phyloP scores from a whole-genome alignment of 2,329 filamentous ascomycete genomes.

The Pleomassaria siparia region DNA sequence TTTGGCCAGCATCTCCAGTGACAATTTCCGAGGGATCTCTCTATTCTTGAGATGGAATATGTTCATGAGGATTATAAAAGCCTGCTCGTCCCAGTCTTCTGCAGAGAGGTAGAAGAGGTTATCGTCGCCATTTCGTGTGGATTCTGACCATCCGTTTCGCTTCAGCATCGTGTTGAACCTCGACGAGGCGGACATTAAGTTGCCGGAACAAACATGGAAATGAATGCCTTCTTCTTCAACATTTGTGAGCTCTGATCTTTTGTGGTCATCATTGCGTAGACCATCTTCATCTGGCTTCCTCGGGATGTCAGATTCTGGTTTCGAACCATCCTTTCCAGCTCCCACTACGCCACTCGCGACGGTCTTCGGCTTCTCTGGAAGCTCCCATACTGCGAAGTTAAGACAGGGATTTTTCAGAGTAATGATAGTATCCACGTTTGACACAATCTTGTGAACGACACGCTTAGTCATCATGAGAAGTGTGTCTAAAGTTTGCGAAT shows the following conservation, averaged over 20 bases:
- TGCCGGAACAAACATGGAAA: slow-evolving; percentile 9
- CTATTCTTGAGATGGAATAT: slow-evolving; percentile 48
- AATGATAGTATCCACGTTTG: slow-evolving; percentile 7
- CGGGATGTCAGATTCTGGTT: no score
- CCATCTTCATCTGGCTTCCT: no score
- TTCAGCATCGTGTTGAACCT: slow-evolving; percentile 4
- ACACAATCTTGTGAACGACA: slow-evolving; percentile 5
- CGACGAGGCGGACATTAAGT: slow-evolving; percentile 10
- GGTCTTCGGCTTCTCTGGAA: not conserved
- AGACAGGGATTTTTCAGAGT: slow-evolving; percentile 2
- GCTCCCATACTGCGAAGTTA: slow-evolving; percentile 5
- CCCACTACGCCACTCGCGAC: no score
- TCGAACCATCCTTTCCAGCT: no score
- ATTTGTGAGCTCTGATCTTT: no score
- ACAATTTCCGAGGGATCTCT: slow-evolving; percentile 43
- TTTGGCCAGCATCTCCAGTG: slow-evolving; percentile 48
- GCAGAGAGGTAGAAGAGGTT: slow-evolving; percentile 1
- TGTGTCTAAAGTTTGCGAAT: no score
- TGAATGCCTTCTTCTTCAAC: slow-evolving; percentile 3
- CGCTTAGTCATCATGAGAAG: not conserved
- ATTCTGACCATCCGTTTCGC: slow-evolving; percentile 2
- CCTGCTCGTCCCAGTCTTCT: slow-evolving; percentile 38
- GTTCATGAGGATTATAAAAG: slow-evolving; percentile 47
- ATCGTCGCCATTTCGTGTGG: not conserved
- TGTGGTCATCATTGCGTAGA: no score